Conservation (phyloP, 1,284 basidiomycete genomes). For the Ganoderma resinaceum region DNA sequence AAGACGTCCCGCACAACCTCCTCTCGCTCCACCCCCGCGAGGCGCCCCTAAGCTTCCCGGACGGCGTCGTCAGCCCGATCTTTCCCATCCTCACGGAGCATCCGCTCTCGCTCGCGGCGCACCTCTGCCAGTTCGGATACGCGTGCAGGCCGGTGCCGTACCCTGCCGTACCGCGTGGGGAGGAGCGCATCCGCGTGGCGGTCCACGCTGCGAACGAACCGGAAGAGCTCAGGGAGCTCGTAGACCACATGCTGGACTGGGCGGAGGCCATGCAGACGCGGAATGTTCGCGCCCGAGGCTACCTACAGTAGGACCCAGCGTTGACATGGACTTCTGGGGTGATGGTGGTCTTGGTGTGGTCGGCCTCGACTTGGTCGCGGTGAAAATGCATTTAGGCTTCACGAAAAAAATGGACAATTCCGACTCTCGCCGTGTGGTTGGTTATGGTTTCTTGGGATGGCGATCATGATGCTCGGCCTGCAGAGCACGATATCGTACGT, state of each 20-base stretch:
- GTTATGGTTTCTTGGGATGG: too few relatives aligned
- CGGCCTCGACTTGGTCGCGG: too few relatives aligned
- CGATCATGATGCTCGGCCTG: too few relatives aligned
- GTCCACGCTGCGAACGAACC: conserved; percentile 78
- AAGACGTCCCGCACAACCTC: conserved; percentile 19
- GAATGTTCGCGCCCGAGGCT: too few relatives aligned
- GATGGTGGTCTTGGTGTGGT: too few relatives aligned
- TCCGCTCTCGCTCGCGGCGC: conserved; percentile 69
- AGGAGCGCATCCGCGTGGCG: conserved; percentile 83
- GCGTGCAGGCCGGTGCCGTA: conserved; percentile 79
- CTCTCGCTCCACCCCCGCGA: conserved; percentile 16
- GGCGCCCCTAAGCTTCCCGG: conserved; percentile 19
- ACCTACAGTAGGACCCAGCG: too few relatives aligned
- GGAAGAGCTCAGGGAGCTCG: conserved; percentile 57
- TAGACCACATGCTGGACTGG: conserved; percentile 42
- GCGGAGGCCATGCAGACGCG: conserved; percentile 21
- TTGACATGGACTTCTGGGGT: too few relatives aligned
- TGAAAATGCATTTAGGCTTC: too few relatives aligned
- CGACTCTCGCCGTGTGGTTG: too few relatives aligned
- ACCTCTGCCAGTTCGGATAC: conserved; percentile 63
- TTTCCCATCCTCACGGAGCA: conserved; percentile 80
- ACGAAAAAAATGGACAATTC: too few relatives aligned
- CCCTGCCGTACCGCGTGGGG: too few relatives aligned
- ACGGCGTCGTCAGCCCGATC: conserved; percentile 61
- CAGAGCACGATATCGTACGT: too few relatives aligned